phyloP scores from a whole-genome alignment of 2,329 filamentous ascomycete species.

The Colletotrichum liaoningense region DNA sequence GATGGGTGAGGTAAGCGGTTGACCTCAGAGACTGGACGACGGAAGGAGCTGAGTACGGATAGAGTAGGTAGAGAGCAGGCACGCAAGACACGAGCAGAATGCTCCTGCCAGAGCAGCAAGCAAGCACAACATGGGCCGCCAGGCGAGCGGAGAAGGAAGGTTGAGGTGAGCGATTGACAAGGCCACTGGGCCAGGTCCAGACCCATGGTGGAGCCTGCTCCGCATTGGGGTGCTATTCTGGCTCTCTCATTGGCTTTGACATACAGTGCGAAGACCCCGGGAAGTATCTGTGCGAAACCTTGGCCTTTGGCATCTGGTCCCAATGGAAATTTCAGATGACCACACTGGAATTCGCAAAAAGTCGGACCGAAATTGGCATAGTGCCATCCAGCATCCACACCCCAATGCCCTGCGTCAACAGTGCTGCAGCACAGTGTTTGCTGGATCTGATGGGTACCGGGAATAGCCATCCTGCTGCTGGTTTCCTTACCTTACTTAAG shows the following conservation, averaged over 20 bases:
- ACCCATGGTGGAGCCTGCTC: not conserved
- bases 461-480: not conserved
- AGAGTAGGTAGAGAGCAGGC: too few species aligned
- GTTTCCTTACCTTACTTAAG: not conserved
- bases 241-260: accelerated
- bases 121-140: not conserved
- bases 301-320: not conserved
- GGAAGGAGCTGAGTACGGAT: not conserved
- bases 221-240: not conserved
- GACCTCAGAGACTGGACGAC: too few species aligned
- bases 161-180: not conserved
- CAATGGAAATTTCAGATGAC: not conserved
- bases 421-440: not conserved
- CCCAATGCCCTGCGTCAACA: not conserved
- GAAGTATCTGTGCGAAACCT: not conserved
- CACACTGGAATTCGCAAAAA: not conserved
- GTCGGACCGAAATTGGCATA: not conserved
- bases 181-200: not conserved
- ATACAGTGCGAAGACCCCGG: accelerated
- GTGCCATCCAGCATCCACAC: not conserved
- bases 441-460: too few species aligned
- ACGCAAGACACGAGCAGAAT: too few species aligned
- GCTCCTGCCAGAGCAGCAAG: not conserved
- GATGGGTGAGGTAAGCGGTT: not conserved
- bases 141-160: not conserved